Conservation (phyloP, 306 rosid genomes). For the Trichosanthes truncata region DNA sequence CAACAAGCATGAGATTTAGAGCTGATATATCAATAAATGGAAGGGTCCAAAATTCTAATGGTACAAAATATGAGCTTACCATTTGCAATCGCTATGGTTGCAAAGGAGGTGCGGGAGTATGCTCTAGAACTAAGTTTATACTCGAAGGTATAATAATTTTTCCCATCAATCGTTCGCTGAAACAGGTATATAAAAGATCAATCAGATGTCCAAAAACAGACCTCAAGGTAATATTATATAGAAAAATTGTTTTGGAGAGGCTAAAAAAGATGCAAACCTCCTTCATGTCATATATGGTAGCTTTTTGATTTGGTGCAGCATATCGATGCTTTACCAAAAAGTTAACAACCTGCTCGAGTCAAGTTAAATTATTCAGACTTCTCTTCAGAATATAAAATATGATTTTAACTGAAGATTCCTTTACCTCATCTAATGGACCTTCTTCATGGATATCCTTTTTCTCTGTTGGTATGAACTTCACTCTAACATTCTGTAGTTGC, state of each 20-base stretch:
- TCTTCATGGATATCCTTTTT: slow-evolving; percentile 75
- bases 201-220: slow-evolving; percentile 1
- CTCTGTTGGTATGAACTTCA: slow-evolving; percentile 77
- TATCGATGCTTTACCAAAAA: slow-evolving; percentile 58
- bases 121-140: slow-evolving; percentile 59
- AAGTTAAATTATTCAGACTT: slow-evolving; percentile 14
- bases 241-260: background rate
- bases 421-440: slow-evolving; percentile 90
- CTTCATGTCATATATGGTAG: slow-evolving; percentile 56
- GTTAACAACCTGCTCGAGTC: slow-evolving; percentile 37
- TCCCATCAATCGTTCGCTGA: slow-evolving; percentile 71
- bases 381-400: background rate
- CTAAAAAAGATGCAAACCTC: slow-evolving; percentile 42
- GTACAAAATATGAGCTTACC: slow-evolving; percentile 31
- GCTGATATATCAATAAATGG: background rate
- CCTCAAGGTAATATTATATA: background rate
- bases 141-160: slow-evolving; percentile 76
- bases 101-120: slow-evolving; percentile 53
- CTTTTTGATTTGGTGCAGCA: slow-evolving; percentile 81
- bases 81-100: slow-evolving; percentile 82
- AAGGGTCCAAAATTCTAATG: background rate
- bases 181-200: slow-evolving; percentile 15
- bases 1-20: background rate
- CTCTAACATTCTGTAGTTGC: slow-evolving; percentile 87
- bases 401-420: background rate